Percentiles rank a stretch among this genome's conserved stretches.
phyloP scores from a whole-genome alignment of 1,284 basidiomycete genomes.

The Melampsora americana region DNA sequence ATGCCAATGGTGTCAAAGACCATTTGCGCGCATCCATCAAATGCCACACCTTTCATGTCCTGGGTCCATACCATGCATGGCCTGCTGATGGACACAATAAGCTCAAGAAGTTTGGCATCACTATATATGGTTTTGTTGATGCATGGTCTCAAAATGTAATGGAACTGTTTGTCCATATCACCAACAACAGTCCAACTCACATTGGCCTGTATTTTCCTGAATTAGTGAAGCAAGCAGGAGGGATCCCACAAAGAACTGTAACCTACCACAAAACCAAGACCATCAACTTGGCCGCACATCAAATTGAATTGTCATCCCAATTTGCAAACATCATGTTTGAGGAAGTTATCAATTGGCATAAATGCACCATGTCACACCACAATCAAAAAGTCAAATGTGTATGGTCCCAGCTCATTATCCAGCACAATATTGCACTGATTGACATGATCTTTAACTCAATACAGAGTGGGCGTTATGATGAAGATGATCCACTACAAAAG shows the following conservation, averaged over 20 bases:
- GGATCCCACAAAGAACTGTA: not conserved
- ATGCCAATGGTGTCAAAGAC: not conserved
- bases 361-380: not conserved
- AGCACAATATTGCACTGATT: too few relatives aligned
- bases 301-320: not conserved
- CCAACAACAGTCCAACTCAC: conserved; percentile 1
- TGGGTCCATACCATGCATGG: conserved; percentile 1
- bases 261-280: not conserved
- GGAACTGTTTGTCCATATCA: conserved; percentile 6
- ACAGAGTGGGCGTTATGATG: not conserved
- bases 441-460: not conserved
- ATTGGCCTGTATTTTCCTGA: conserved; percentile 10
- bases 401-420: not conserved
- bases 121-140: conserved; percentile 2
- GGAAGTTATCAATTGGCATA: not conserved
- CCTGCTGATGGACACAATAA: not conserved
- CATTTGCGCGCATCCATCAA: not conserved
- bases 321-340: not conserved
- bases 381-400: conserved; percentile 10
- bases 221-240: not conserved
- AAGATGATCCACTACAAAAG: conserved; percentile 9
- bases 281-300: not conserved
- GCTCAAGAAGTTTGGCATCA: conserved; percentile 19
- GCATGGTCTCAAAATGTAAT: not conserved
- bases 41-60: not conserved